A percentile compares a stretch with the other conserved stretches of the same genome.
Conservation (phyloP, 371 early-diverging fungal species). For the Agmasoma carcini region DNA sequence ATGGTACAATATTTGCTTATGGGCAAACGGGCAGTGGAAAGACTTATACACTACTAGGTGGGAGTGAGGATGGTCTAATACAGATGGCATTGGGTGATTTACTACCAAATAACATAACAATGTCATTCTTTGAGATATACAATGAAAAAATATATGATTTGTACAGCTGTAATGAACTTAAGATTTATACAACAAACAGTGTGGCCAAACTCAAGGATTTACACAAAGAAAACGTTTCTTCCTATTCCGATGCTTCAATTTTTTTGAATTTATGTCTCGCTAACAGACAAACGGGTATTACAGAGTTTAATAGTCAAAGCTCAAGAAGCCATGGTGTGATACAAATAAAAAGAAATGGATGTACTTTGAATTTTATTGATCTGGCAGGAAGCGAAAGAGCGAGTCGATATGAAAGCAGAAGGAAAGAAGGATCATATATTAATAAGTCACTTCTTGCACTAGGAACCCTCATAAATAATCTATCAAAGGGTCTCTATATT, state of each 20-base stretch:
- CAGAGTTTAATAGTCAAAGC: constrained; percentile 67
- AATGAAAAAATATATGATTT: constrained; percentile 68
- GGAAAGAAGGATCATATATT: constrained; percentile 56
- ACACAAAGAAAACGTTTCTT: constrained; percentile 56
- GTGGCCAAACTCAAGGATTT: constrained; percentile 26
- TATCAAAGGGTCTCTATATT: constrained; percentile 57
- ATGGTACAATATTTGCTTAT: constrained; percentile 50
- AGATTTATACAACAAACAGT: constrained; percentile 31
- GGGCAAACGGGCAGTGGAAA: constrained; percentile 54
- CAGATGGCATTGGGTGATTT: constrained; percentile 6
- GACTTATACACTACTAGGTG: constrained; percentile 52
- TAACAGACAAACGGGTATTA: constrained; percentile 64
- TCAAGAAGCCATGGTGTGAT: constrained; percentile 76
- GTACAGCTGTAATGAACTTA: constrained; percentile 46
- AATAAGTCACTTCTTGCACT: constrained; percentile 54
- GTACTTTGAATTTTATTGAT: constrained; percentile 55
- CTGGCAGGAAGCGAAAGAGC: constrained; percentile 52
- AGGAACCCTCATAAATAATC: constrained; percentile 50
- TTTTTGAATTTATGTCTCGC: constrained; percentile 64
- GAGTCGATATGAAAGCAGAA: constrained; percentile 36
- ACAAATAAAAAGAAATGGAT: constrained; percentile 59
- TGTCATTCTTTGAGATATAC: constrained; percentile 84
- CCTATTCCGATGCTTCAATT: constrained; percentile 61
- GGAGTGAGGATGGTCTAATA: constrained; percentile 33
- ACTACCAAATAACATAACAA: constrained; percentile 56